Evolutionary conservation across 1,284 basidiomycete genomes (phyloP), one percentile per base, ranked within the genome.

Genomic region (Spongiforma sp.): DNA sequence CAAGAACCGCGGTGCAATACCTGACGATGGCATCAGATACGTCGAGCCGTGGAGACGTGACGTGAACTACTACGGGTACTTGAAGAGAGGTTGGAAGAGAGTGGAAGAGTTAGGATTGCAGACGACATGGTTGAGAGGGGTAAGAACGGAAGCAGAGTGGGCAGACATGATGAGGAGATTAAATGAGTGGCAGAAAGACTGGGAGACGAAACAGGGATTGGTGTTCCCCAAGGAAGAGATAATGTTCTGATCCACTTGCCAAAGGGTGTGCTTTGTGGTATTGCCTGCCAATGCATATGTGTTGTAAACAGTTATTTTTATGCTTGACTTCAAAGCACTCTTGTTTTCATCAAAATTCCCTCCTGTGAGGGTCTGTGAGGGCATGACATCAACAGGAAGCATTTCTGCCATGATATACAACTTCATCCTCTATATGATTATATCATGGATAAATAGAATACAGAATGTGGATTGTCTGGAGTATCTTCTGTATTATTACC

Each of bases 21-120:
- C 81, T 14, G 67, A 82, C 58, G 77, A 81, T 53, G 82, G 82
- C 3, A 73, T 70, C 65, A 80, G 79, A 30, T 86, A 77, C 63
- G 84, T 85, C 6, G 85, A 86, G 69, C 61, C 70, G 14, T 86
- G 85, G 86, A 72, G 85, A 50, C 75, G 81, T 41, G 72, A 79
- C 61, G 75, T 74, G 2, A 68, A 75, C 48, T 65, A 67, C 11
- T 78, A 82, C 48, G 65, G 71, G 9, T 71, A 79, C 59, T 72
- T 86, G 52, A 77, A 73, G 60, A 71, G 79, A 9, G 85, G 80
- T 0, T 86, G 86, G 85, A 68, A 73, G 54, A 75, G 81, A 15
- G 80, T 84, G 11, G 79, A 83, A 67, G 70, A 68, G 24, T 71
- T 79, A 5, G 84, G 82, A 1, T 66, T 72, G 37, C 68, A 78